Conservation (phyloP, 352 stramenopile genomes). For the Pythium guiyangense region DNA sequence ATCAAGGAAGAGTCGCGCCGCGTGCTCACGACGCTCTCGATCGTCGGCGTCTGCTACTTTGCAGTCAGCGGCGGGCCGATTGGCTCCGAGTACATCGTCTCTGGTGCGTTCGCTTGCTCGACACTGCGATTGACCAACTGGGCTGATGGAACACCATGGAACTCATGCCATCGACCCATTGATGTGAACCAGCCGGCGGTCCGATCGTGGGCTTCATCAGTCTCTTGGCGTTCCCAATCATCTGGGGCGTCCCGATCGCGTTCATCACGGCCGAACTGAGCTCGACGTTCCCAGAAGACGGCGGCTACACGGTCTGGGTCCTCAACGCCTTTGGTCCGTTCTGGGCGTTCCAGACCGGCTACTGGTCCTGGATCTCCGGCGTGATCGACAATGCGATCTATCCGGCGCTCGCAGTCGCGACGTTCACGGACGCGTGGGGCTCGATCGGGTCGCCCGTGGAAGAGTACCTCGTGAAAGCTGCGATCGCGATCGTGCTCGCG, state of each 20-base stretch:
- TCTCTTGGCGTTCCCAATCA: constrained; percentile 82
- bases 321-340: constrained; percentile 88
- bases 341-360: constrained; percentile 80
- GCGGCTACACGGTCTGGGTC: constrained; percentile 89
- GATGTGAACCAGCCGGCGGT: constrained; percentile 23
- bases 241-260: constrained; percentile 89
- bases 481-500: constrained; percentile 30
- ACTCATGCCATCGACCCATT: too few species aligned
- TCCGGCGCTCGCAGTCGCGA: constrained; percentile 61
- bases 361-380: constrained; percentile 84
- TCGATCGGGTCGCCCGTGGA: constrained; percentile 19
- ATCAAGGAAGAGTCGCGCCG: constrained; percentile 41
- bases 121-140: not conserved
- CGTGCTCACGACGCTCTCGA: constrained; percentile 51
- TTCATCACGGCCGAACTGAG: constrained; percentile 92
- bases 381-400: constrained; percentile 93
- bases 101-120: constrained; percentile 15
- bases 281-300: constrained; percentile 81
- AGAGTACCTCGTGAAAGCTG: constrained; percentile 41
- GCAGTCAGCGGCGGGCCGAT: constrained; percentile 39
- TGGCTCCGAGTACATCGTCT: constrained; percentile 39
- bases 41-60: constrained; percentile 58
- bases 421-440: constrained; percentile 35
- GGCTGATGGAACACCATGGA: not conserved
- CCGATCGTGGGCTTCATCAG: constrained; percentile 81